These are phyloP conservation scores for Ogataea trehalophila DNA, from an alignment of 805 yeast genomes.

Conservation along the genomic window DNA sequence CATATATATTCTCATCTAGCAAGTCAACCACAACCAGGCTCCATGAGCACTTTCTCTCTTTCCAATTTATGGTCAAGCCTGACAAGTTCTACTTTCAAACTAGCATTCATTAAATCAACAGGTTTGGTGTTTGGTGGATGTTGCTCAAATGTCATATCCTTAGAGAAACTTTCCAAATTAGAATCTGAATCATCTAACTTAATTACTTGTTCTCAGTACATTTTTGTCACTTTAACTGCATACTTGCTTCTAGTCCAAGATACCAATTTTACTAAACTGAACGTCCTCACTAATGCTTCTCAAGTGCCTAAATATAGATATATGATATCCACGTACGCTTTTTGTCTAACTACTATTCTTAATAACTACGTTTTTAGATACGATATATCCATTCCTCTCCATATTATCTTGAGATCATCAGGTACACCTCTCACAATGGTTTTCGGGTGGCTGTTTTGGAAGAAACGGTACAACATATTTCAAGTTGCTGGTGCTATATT, in stretches of 20 bases:
- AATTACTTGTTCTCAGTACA: conserved; percentile 55
- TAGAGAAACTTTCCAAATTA: conserved; percentile 47
- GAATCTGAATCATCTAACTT: conserved; percentile 39
- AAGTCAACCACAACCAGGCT: no score
- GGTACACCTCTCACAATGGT: conserved; percentile 59
- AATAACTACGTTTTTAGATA: conserved; percentile 56
- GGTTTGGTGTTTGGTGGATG: conserved; percentile 63
- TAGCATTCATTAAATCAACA: conserved; percentile 5
- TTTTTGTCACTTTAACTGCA: conserved; percentile 45
- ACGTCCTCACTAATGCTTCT: conserved; percentile 23
- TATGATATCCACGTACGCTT: conserved; percentile 43
- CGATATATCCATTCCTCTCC: conserved; percentile 60
- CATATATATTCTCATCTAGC: no score
- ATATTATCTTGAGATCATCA: conserved; percentile 61
- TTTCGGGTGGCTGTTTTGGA: conserved; percentile 44
- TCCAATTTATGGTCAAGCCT: no score
- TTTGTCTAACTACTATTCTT: conserved; percentile 45
- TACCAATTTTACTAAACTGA: conserved; percentile 17
- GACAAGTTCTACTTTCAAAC: background rate
- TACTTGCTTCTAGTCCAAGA: conserved; percentile 28
- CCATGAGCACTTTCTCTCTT: no score
- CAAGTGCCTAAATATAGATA: conserved; percentile 41
- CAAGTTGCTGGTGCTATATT: conserved; percentile 49
- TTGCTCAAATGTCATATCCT: conserved; percentile 61
- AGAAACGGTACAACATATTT: conserved; percentile 36